phyloP scores from a whole-genome alignment of 352 stramenopile species.

The Lagenidium giganteum region DNA sequence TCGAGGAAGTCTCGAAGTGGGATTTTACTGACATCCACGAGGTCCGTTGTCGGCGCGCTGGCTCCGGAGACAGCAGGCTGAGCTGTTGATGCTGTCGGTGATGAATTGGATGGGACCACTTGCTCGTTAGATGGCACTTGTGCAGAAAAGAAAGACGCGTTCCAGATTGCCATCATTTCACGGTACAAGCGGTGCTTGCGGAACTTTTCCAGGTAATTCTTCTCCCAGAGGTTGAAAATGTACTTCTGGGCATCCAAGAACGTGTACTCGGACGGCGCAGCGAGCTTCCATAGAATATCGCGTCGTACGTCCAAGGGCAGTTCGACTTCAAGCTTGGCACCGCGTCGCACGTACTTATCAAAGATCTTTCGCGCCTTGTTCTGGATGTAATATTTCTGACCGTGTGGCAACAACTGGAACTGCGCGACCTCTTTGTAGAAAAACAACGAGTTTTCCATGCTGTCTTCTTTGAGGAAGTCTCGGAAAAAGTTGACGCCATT shows the following conservation, averaged over 20 bases:
- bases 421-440: conserved; percentile 59
- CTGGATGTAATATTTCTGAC: conserved; percentile 49
- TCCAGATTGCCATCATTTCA: conserved; percentile 33
- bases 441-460: conserved; percentile 35
- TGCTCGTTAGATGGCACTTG: not conserved
- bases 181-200: conserved; percentile 20
- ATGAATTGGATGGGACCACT: not conserved
- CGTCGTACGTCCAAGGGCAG: conserved; percentile 38
- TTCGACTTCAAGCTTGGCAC: conserved; percentile 39
- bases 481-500: conserved; percentile 31
- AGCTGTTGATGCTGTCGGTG: conserved; percentile 2
- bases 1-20: conserved; percentile 44
- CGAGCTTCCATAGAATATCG: conserved; percentile 47
- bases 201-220: conserved; percentile 31
- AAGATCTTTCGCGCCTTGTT: conserved; percentile 49
- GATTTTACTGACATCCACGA: conserved; percentile 28
- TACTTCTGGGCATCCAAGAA: conserved; percentile 41
- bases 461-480: conserved; percentile 33
- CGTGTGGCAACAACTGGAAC: conserved; percentile 46
- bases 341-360: conserved; percentile 46
- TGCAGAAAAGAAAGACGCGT: not conserved
- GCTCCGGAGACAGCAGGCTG: conserved; percentile 9
- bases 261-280: conserved; percentile 30
- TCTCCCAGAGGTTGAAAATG: conserved; percentile 40
- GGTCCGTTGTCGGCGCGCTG: conserved; percentile 10